A percentile compares a stretch with the other conserved stretches of the same genome.
Conservation (phyloP, 352 stramenopile species). For the Globisporangium canariense region DNA sequence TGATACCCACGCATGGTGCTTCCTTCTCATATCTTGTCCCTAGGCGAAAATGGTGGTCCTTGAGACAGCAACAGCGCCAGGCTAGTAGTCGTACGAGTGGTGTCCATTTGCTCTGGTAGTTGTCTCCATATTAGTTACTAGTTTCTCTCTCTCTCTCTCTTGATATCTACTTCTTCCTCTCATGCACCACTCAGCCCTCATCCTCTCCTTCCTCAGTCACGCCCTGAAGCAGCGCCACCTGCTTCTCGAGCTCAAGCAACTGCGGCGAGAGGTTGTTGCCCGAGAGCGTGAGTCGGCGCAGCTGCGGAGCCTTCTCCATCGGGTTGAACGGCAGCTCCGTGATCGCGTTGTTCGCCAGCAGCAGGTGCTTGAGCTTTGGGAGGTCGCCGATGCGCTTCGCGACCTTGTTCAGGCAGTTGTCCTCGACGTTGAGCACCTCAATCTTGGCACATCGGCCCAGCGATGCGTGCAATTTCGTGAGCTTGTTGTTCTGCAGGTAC, state of each 20-base stretch:
- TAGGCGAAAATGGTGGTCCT: no score
- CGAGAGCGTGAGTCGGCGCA: constrained; percentile 77
- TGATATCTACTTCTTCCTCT: not conserved
- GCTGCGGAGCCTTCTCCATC: constrained; percentile 54
- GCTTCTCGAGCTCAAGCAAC: constrained; percentile 58
- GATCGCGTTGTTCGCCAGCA: constrained; percentile 85
- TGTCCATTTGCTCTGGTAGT: no score
- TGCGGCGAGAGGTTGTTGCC: constrained; percentile 66
- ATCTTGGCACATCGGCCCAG: constrained; percentile 73
- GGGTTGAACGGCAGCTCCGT: constrained; percentile 79
- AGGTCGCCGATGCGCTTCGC: constrained; percentile 81
- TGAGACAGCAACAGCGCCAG: no score
- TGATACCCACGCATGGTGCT: no score
- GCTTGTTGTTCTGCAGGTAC: constrained; percentile 81
- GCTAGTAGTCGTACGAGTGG: no score
- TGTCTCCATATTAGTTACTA: constrained; percentile 2
- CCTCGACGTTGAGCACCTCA: constrained; percentile 82
- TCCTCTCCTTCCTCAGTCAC: constrained; percentile 58
- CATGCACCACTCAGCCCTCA: constrained; percentile 12
- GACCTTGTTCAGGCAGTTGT: constrained; percentile 81
- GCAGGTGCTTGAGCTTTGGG: constrained; percentile 72
- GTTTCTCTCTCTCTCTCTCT: not conserved
- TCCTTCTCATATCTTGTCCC: no score
- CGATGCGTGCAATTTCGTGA: constrained; percentile 77
- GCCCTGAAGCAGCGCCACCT: constrained; percentile 46